Evolutionary conservation across 345 rosid genomes (phyloP).

Genomic region (Pugionium cornutum): DNA sequence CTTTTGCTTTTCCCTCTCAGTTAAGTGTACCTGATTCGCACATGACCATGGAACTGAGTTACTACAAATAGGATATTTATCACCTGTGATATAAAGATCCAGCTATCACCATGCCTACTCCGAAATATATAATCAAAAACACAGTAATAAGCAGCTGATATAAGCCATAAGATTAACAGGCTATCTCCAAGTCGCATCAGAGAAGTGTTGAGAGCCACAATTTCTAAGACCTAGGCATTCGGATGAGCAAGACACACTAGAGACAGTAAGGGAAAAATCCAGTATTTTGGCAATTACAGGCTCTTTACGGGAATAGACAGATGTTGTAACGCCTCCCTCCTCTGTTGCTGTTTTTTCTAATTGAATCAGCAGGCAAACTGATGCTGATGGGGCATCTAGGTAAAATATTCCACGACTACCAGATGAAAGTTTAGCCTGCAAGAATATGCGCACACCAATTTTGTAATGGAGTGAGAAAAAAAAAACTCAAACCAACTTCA

Average conservation of each 20-base stretch:
- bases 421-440: slow-evolving; percentile 59
- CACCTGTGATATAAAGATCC: slow-evolving; percentile 11
- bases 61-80: slow-evolving; percentile 19
- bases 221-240: slow-evolving; percentile 24
- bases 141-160: slow-evolving; percentile 19
- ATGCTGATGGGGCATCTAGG: slow-evolving; percentile 90
- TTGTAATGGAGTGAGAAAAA: background rate
- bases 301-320: slow-evolving; percentile 98
- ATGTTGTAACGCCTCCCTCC: slow-evolving; percentile 87
- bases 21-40: slow-evolving; percentile 68
- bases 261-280: slow-evolving; percentile 5
- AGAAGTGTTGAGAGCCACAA: slow-evolving; percentile 11
- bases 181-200: slow-evolving; percentile 21
- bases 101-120: slow-evolving; percentile 13
- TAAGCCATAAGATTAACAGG: slow-evolving; percentile 9
- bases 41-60: slow-evolving; percentile 32
- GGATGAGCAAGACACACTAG: slow-evolving; percentile 12
- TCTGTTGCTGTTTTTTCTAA: slow-evolving; percentile 93
- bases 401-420: slow-evolving; percentile 84
- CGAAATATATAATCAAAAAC: slow-evolving; percentile 15
- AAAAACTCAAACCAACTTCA: background rate
- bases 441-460: slow-evolving; percentile 28
- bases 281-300: slow-evolving; percentile 61
- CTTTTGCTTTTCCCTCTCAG: slow-evolving; percentile 96
- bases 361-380: slow-evolving; percentile 84